Percentiles rank a stretch among this genome's conserved stretches.
These are phyloP conservation scores for Naganishia antarctica DNA, from an alignment of 768 basidiomycete species.

Conservation along the genomic window DNA sequence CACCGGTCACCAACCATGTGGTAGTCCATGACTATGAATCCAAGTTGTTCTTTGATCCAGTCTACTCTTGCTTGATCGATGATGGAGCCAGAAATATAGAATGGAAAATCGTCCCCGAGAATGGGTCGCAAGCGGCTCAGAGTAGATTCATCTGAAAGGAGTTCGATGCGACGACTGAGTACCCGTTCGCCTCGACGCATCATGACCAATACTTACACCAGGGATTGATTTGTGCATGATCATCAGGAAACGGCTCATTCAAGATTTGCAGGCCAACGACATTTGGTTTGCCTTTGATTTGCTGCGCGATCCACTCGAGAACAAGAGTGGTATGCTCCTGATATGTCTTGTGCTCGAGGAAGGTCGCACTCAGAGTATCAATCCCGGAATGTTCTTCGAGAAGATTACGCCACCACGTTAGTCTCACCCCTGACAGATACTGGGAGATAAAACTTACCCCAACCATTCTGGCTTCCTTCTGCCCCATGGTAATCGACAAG, in stretches of 20 bases:
- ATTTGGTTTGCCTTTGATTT: slow-evolving; percentile 45
- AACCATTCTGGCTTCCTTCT: slow-evolving; percentile 16
- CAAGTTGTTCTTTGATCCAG: slow-evolving; percentile 16
- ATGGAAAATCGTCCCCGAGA: slow-evolving; percentile 19
- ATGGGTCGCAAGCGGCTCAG: slow-evolving; percentile 8
- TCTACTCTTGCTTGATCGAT: slow-evolving; percentile 1
- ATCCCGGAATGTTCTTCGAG: slow-evolving; percentile 38
- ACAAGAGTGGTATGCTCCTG: slow-evolving; percentile 48
- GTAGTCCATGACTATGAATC: slow-evolving; percentile 14
- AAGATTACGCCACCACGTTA: background rate
- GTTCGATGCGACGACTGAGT: no score
- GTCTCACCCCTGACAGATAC: no score
- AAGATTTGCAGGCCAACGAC: slow-evolving; percentile 47
- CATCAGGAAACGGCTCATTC: slow-evolving; percentile 39
- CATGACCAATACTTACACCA: slow-evolving; percentile 20
- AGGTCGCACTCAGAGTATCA: background rate
- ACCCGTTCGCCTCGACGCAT: no score
- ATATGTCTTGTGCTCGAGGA: background rate
- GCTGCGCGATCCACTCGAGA: slow-evolving; percentile 51
- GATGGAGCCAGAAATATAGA: slow-evolving; percentile 24
- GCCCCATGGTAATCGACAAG: slow-evolving; percentile 43
- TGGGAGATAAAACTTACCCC: background rate
- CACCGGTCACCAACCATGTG: background rate
- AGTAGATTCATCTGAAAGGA: slow-evolving; percentile 1
- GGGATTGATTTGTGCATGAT: background rate